A percentile compares a stretch with the other conserved stretches of the same genome.
Conservation (phyloP, 257 asterid genomes). For the Hygrophila difformis region DNA sequence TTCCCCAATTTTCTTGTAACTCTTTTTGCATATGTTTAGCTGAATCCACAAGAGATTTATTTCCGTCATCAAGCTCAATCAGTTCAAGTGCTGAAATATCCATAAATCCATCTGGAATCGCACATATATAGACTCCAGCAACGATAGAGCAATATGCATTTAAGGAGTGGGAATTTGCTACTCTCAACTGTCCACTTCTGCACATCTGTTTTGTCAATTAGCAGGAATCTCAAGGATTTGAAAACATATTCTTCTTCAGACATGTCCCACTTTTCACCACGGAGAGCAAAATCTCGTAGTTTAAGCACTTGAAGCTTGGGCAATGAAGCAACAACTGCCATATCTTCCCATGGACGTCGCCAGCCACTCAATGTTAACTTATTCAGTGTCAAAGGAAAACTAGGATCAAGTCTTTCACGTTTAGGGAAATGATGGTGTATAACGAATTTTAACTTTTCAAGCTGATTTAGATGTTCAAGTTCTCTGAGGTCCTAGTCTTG, state of each 20-base stretch:
- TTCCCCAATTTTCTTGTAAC: too few relatives aligned
- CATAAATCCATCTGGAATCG: too few relatives aligned
- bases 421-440: background rate
- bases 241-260: background rate
- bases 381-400: background rate
- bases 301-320: background rate
- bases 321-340: background rate
- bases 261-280: background rate
- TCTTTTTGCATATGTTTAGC: too few relatives aligned
- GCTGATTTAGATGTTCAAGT: constrained; percentile 14
- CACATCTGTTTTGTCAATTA: too few relatives aligned
- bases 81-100: too few relatives aligned
- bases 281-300: background rate
- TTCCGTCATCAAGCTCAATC: too few relatives aligned
- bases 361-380: background rate
- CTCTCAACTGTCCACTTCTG: too few relatives aligned
- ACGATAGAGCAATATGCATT: too few relatives aligned
- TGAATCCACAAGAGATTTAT: too few relatives aligned
- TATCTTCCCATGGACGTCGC: background rate
- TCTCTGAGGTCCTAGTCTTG: constrained; percentile 9
- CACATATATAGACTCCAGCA: too few relatives aligned
- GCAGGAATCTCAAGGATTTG: too few relatives aligned
- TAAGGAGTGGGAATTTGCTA: too few relatives aligned
- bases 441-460: constrained; percentile 16
- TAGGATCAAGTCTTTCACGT: background rate